Evolutionary conservation across 192 early-diverging fungal species (phyloP).

Genomic region (Gonapodya prolifera): DNA sequence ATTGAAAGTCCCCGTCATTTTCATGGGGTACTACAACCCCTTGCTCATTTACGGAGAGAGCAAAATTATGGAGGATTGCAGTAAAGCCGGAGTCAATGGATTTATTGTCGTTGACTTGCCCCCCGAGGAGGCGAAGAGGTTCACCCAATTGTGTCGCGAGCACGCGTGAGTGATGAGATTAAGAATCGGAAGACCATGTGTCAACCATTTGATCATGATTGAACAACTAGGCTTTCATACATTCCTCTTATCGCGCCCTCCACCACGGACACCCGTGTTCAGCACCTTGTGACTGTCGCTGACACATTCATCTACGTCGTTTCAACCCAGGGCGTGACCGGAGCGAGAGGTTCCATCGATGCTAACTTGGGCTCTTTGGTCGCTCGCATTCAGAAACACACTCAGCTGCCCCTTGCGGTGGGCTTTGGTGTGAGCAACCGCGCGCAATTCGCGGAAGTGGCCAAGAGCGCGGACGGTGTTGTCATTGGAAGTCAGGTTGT

Average conservation of each 20-base stretch:
- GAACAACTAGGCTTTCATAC: slow-evolving; percentile 68
- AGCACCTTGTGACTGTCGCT: slow-evolving; percentile 62
- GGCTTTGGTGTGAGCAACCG: slow-evolving; percentile 90
- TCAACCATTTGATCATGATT: background rate
- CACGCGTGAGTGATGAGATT: slow-evolving; percentile 32
- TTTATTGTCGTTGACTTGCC: slow-evolving; percentile 97
- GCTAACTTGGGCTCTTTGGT: slow-evolving; percentile 58
- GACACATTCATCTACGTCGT: slow-evolving; percentile 96
- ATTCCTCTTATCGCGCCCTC: slow-evolving; percentile 88
- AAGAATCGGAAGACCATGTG: background rate
- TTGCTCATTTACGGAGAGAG: slow-evolving; percentile 88
- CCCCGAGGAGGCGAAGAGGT: slow-evolving; percentile 84
- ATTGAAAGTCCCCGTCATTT: slow-evolving; percentile 77
- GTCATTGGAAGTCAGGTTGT: slow-evolving; percentile 91
- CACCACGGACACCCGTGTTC: slow-evolving; percentile 73
- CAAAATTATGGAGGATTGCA: slow-evolving; percentile 71
- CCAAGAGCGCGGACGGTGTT: slow-evolving; percentile 79
- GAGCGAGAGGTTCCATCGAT: slow-evolving; percentile 55
- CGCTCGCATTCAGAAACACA: slow-evolving; percentile 65
- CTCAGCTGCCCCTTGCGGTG: slow-evolving; percentile 76
- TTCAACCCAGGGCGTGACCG: slow-evolving; percentile 87
- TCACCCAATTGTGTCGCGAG: slow-evolving; percentile 62
- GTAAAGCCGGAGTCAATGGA: slow-evolving; percentile 75
- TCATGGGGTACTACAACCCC: slow-evolving; percentile 99
- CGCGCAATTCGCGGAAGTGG: slow-evolving; percentile 81